A percentile compares a stretch with the other conserved stretches of the same genome.
These are phyloP conservation scores for Globisporangium orthogonon DNA, from an alignment of 352 stramenopile genomes.

Conservation along the genomic window DNA sequence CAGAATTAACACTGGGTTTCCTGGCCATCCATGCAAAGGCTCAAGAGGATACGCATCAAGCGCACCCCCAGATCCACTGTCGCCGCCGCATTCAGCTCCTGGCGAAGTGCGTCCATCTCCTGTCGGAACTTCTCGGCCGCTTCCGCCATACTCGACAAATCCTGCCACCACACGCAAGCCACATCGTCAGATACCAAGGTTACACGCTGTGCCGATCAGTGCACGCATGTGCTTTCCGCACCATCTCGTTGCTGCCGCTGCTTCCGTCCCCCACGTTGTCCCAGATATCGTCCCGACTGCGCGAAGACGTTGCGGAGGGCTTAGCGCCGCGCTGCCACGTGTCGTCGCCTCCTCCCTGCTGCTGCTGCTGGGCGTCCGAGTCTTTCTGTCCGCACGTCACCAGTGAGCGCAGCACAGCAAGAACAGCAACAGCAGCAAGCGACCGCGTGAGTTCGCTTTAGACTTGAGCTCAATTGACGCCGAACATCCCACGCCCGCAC, in stretches of 20 bases:
- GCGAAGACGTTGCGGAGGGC: slow-evolving; percentile 23
- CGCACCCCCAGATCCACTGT: slow-evolving; percentile 26
- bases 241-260: slow-evolving; percentile 53
- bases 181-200: slow-evolving; percentile 4
- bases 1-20: not conserved
- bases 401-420: not conserved
- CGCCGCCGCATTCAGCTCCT: slow-evolving; percentile 30
- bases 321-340: slow-evolving; percentile 55
- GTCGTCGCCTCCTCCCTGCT: slow-evolving; percentile 27
- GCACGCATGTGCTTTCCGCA: slow-evolving; percentile 14
- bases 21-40: not conserved
- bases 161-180: slow-evolving; percentile 25
- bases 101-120: slow-evolving; percentile 82
- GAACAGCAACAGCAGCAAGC: too few relatives aligned
- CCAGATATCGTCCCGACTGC: slow-evolving; percentile 56
- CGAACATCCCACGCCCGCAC: not conserved
- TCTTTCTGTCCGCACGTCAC: slow-evolving; percentile 14
- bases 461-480: too few relatives aligned
- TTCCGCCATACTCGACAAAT: slow-evolving; percentile 72
- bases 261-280: slow-evolving; percentile 58
- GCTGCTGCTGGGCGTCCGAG: slow-evolving; percentile 16
- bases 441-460: not conserved
- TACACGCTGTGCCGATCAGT: not conserved
- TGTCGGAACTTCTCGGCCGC: slow-evolving; percentile 76
- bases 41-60: not conserved